Conservation (phyloP, 2,329 filamentous ascomycete species). For the Beauveria sp. region DNA sequence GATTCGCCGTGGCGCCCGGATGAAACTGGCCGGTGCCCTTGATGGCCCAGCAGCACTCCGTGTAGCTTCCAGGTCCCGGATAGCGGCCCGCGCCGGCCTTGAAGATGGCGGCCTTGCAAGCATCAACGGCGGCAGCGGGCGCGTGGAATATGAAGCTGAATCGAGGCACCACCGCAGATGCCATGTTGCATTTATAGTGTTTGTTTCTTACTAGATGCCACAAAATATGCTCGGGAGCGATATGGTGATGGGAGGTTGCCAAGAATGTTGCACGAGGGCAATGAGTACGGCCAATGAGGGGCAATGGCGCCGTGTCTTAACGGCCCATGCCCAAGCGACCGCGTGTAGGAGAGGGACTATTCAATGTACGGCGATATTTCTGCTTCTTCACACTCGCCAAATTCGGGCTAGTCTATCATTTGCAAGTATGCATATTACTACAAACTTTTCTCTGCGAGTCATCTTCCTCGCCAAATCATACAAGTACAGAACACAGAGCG, state of each 20-base stretch:
- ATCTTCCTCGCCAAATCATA: no score
- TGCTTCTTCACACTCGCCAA: no score
- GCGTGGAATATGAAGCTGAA: slow-evolving; percentile 43
- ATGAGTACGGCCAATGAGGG: neutral
- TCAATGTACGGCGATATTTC: no score
- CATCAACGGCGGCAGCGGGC: slow-evolving; percentile 34
- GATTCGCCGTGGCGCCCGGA: slow-evolving; percentile 52
- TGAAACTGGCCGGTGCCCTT: slow-evolving; percentile 58
- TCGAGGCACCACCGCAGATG: neutral
- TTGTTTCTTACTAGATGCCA: neutral
- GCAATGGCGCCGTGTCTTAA: neutral
- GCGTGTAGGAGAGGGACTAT: no score
- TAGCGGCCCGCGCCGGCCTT: slow-evolving; percentile 49
- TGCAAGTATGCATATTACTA: neutral
- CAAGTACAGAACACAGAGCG: no score
- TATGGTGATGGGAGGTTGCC: no score
- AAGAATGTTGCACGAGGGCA: neutral
- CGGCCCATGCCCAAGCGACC: neutral
- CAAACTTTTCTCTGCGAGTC: no score
- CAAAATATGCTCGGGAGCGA: no score
- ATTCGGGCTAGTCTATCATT: no score
- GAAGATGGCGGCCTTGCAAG: slow-evolving; percentile 49
- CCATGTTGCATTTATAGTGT: neutral
- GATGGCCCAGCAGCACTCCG: slow-evolving; percentile 44
- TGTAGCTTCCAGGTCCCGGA: slow-evolving; percentile 43